Percentiles rank a stretch among this genome's conserved stretches.
These are phyloP conservation scores for Suillus fuscotomentosus DNA, from an alignment of 768 basidiomycete species.

Conservation along the genomic window DNA sequence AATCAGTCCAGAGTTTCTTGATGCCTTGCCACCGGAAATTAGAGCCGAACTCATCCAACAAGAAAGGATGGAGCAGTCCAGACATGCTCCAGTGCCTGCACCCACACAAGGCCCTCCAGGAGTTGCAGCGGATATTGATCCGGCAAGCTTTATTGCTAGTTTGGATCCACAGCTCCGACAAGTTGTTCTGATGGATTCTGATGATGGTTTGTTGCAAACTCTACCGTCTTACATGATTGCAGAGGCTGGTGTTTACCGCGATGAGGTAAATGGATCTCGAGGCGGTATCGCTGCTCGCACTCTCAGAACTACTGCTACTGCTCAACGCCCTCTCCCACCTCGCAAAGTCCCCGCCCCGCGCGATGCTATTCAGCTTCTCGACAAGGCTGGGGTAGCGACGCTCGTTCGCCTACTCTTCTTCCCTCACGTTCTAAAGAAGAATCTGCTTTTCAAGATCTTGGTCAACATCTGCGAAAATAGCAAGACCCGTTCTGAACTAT, in stretches of 20 bases:
- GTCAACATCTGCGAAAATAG: constrained; percentile 95
- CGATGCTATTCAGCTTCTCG: constrained; percentile 91
- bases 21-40: constrained; percentile 94
- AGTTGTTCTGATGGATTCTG: constrained; percentile 87
- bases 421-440: constrained; percentile 88
- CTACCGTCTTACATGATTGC: constrained; percentile 86
- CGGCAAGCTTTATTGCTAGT: constrained; percentile 88
- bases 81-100: constrained; percentile 42
- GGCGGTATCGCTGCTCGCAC: constrained; percentile 21
- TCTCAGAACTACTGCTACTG: constrained; percentile 15
- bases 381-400: constrained; percentile 84
- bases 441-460: constrained; percentile 82
- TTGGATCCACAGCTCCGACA: constrained; percentile 88
- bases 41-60: constrained; percentile 97
- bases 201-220: constrained; percentile 79
- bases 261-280: constrained; percentile 40
- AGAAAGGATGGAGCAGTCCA: constrained; percentile 79
- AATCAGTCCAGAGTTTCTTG: constrained; percentile 93
- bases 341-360: constrained; percentile 61
- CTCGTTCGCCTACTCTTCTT: constrained; percentile 94
- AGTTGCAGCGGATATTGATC: constrained; percentile 72
- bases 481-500: constrained; percentile 86
- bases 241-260: constrained; percentile 74
- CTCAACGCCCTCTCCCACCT: constrained; percentile 28
- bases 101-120: constrained; percentile 33